Conservation (phyloP, 108 stramenopile genomes). For the Nitzschia sp. region DNA sequence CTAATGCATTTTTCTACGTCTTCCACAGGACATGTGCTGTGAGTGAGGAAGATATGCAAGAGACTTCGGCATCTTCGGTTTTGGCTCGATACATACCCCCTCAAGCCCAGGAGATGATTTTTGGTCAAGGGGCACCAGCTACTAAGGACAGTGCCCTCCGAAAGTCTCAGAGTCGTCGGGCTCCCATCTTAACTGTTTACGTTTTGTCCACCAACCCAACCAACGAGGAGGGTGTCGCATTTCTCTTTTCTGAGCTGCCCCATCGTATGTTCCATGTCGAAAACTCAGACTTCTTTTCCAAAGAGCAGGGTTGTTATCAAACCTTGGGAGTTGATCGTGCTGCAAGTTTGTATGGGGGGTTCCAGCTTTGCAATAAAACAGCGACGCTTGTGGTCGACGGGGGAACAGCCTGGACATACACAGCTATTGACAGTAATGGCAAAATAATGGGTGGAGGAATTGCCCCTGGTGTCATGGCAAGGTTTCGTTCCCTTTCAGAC, state of each 20-base stretch:
- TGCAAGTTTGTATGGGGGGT: conserved; percentile 34
- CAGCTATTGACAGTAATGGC: conserved; percentile 52
- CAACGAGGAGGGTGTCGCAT: conserved; percentile 28
- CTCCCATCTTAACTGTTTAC: conserved; percentile 45
- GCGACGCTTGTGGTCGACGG: conserved; percentile 60
- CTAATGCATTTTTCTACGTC: neutral
- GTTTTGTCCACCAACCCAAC: conserved; percentile 57
- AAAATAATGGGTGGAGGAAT: conserved; percentile 78
- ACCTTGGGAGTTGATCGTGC: conserved; percentile 77
- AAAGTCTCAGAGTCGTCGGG: conserved; percentile 11
- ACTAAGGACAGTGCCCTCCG: conserved; percentile 6
- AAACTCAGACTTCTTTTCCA: conserved; percentile 60
- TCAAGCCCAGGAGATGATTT: conserved; percentile 19
- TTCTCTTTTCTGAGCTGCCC: conserved; percentile 48
- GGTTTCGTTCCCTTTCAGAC: conserved; percentile 44
- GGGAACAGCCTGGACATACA: conserved; percentile 74
- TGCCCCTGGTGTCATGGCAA: conserved; percentile 50
- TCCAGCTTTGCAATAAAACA: neutral
- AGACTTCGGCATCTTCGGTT: conserved; percentile 18
- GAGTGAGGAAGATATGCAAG: conserved; percentile 10
- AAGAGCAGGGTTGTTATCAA: conserved; percentile 59
- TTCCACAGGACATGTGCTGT: conserved; percentile 28
- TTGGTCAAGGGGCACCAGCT: conserved; percentile 21
- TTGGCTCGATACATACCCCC: conserved; percentile 22
- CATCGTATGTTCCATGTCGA: conserved; percentile 47